A percentile compares a stretch with the other conserved stretches of the same genome.
Evolutionary conservation across 495 filamentous ascomycete genomes (phyloP).

Genomic region (Penicillium tannophilum): DNA sequence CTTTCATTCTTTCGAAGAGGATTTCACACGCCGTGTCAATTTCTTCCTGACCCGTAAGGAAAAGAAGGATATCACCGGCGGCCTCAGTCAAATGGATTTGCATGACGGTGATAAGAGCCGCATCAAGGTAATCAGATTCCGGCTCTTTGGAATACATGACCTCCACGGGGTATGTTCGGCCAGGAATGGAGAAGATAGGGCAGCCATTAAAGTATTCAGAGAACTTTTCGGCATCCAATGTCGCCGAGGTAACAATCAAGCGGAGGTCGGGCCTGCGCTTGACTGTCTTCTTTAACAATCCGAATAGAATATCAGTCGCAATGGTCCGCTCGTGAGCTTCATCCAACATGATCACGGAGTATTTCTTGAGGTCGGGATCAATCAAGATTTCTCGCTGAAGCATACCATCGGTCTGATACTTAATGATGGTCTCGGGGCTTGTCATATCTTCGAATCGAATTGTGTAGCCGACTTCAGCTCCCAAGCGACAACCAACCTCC

Average conservation of each 20-base stretch:
- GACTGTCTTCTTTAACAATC: slow-evolving; percentile 89
- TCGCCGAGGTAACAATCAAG: slow-evolving; percentile 94
- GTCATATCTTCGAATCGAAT: slow-evolving; percentile 98
- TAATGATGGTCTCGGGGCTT: slow-evolving; percentile 86
- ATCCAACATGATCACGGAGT: slow-evolving; percentile 97
- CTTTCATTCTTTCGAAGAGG: slow-evolving; percentile 94
- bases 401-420: slow-evolving; percentile 99
- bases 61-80: slow-evolving; percentile 88
- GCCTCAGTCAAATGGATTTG: slow-evolving; percentile 95
- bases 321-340: slow-evolving; percentile 98
- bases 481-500: slow-evolving; percentile 89
- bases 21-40: slow-evolving; percentile 95
- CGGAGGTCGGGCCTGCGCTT: slow-evolving; percentile 85
- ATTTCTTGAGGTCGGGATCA: slow-evolving; percentile 82
- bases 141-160: slow-evolving; percentile 93
- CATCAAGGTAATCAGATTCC: slow-evolving; percentile 93
- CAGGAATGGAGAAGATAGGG: slow-evolving; percentile 95
- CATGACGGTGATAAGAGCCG: slow-evolving; percentile 95
- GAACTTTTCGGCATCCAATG: slow-evolving; percentile 96
- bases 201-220: slow-evolving; percentile 92
- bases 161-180: slow-evolving; percentile 92
- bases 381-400: slow-evolving; percentile 91
- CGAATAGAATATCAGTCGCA: slow-evolving; percentile 93
- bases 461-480: slow-evolving; percentile 93
- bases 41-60: slow-evolving; percentile 96